phyloP scores from a whole-genome alignment of 2,329 filamentous ascomycete genomes.

The Trichoderma atrobrunneum region DNA sequence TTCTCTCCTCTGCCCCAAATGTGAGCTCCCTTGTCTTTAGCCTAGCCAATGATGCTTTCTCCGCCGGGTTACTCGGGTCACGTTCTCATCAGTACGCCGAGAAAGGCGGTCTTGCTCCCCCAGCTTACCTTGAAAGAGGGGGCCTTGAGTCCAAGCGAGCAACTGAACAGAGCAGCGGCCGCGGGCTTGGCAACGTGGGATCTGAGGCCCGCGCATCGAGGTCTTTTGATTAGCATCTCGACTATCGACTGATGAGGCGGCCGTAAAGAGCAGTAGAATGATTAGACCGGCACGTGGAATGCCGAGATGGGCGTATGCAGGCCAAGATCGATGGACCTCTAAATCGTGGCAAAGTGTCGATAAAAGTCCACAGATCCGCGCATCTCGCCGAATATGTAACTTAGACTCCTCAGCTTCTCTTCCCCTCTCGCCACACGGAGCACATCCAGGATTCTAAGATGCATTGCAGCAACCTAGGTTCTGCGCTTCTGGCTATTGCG shows the following conservation, averaged over 20 bases:
- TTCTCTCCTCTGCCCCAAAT: not conserved
- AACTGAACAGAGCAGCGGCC: slow-evolving; percentile 1
- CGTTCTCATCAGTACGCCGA: slow-evolving; percentile 7
- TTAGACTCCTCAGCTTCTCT: not conserved
- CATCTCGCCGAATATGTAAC: not conserved
- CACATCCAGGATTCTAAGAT: not conserved
- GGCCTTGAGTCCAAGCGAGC: not conserved
- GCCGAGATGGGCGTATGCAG: slow-evolving; percentile 1
- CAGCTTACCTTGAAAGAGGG: slow-evolving; percentile 1
- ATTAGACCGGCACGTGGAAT: not conserved
- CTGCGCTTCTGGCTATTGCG: not conserved
- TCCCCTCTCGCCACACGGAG: not conserved
- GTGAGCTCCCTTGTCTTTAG: not conserved
- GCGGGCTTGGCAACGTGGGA: slow-evolving; percentile 6
- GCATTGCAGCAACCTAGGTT: not conserved
- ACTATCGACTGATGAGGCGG: slow-evolving; percentile 6
- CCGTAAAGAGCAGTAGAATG: slow-evolving; percentile 8
- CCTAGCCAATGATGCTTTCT: not conserved
- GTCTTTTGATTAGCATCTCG: not conserved
- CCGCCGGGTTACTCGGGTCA: slow-evolving; percentile 6
- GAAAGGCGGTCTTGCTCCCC: slow-evolving; percentile 1
- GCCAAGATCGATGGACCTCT: slow-evolving; percentile 8
- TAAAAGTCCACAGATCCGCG: slow-evolving; percentile 7
- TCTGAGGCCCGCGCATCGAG: not conserved
- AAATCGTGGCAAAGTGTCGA: not conserved